phyloP scores from a whole-genome alignment of 768 basidiomycete genomes.

The Xanthoconium stramineum region DNA sequence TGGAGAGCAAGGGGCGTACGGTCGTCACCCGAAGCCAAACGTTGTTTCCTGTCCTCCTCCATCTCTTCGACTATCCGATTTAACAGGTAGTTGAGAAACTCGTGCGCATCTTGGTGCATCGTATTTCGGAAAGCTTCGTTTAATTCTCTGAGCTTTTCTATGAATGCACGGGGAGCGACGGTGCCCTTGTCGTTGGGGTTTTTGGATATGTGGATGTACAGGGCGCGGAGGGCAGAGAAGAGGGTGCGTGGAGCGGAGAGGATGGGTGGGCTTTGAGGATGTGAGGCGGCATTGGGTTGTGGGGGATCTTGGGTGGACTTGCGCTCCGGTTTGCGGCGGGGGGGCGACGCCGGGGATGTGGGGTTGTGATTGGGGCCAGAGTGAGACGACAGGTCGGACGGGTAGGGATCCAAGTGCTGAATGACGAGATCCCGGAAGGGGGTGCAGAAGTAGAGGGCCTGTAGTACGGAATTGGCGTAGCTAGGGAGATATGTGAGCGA shows the following conservation, averaged over 20 bases:
- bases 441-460: conserved; percentile 92
- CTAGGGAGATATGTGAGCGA: conserved; percentile 37
- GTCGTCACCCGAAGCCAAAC: conserved; percentile 54
- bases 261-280: conserved; percentile 42
- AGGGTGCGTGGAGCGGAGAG: conserved; percentile 68
- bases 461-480: conserved; percentile 98
- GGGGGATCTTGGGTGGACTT: conserved; percentile 38
- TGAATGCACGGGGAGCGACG: conserved; percentile 85
- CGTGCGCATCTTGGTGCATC: conserved; percentile 98
- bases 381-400: conserved; percentile 26
- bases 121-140: conserved; percentile 89
- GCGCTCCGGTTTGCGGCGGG: conserved; percentile 59
- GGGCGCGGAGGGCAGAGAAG: conserved; percentile 89
- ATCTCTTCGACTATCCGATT: conserved; percentile 94
- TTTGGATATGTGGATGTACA: conserved; percentile 80
- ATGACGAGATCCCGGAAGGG: conserved; percentile 90
- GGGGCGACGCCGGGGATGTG: conserved; percentile 28
- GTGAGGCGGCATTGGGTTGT: conserved; percentile 26
- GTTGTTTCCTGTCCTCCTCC: conserved; percentile 60
- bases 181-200: conserved; percentile 80
- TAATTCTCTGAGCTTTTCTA: conserved; percentile 89
- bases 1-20: conserved; percentile 42
- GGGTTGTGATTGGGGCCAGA: conserved; percentile 17
- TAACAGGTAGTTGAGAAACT: conserved; percentile 92
- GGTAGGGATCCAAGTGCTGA: conserved; percentile 57